phyloP scores from a whole-genome alignment of 1,284 basidiomycete genomes.

The Veloboletus limbatus region DNA sequence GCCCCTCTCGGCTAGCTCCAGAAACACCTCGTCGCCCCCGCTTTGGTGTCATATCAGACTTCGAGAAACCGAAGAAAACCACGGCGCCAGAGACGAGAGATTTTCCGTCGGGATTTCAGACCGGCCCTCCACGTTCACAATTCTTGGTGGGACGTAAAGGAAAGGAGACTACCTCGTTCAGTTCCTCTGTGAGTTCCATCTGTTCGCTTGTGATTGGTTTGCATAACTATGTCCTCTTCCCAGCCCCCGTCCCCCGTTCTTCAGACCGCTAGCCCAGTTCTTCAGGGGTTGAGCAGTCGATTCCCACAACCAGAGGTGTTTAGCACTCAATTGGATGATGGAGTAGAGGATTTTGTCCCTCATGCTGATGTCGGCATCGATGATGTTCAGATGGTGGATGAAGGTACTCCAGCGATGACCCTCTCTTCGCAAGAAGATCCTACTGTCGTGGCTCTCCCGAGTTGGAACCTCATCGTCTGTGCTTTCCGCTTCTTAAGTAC shows the following conservation, averaged over 20 bases:
- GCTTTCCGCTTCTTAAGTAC: background rate
- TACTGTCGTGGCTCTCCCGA: constrained; percentile 38
- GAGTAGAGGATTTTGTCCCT: constrained; percentile 15
- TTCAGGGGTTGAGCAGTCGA: constrained; percentile 7
- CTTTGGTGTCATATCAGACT: constrained; percentile 27
- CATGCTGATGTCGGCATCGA: constrained; percentile 10
- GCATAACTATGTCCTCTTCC: background rate
- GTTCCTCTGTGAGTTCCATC: constrained; percentile 13
- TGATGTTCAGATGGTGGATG: constrained; percentile 28
- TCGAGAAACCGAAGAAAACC: constrained; percentile 19
- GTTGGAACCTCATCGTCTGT: constrained; percentile 57
- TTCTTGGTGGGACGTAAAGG: constrained; percentile 15
- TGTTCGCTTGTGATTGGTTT: background rate
- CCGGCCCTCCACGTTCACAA: constrained; percentile 21
- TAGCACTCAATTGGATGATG: constrained; percentile 14
- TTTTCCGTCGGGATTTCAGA: constrained; percentile 23
- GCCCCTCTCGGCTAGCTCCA: constrained; percentile 30
- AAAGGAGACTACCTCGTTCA: constrained; percentile 14
- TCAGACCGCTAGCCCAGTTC: constrained; percentile 5
- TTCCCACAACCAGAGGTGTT: constrained; percentile 12
- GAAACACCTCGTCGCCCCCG: constrained; percentile 41
- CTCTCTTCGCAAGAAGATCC: constrained; percentile 30
- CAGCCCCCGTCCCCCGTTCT: constrained; percentile 10
- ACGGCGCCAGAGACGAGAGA: constrained; percentile 15
- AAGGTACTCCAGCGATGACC: constrained; percentile 8